phyloP scores from a whole-genome alignment of 495 filamentous ascomycete species.

The Evernia prunastri region DNA sequence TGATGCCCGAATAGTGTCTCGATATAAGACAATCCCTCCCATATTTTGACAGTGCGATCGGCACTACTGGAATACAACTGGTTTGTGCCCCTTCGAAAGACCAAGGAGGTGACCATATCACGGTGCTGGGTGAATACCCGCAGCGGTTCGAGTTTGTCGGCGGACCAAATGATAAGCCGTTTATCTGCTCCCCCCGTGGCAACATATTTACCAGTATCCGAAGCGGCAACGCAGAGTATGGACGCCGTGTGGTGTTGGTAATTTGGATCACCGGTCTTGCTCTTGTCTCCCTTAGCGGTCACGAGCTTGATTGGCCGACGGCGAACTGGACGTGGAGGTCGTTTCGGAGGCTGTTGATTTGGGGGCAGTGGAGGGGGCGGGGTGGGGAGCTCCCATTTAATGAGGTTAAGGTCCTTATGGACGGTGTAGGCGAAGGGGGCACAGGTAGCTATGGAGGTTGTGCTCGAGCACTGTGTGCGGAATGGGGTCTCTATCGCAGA shows the following conservation, averaged over 20 bases:
- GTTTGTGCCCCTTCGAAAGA: conserved; percentile 83
- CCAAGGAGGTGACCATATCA: conserved; percentile 73
- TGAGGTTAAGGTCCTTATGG: conserved; percentile 72
- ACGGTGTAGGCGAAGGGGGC: conserved; percentile 78
- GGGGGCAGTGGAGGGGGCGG: conserved; percentile 34
- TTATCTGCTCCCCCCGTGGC: conserved; percentile 83
- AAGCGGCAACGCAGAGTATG: conserved; percentile 79
- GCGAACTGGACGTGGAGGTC: conserved; percentile 55
- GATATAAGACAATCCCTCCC: conserved; percentile 81
- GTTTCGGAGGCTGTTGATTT: conserved; percentile 56
- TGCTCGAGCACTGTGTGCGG: conserved; percentile 65
- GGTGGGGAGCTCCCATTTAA: conserved; percentile 73
- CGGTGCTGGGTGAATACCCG: conserved; percentile 89
- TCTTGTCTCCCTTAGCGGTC: conserved; percentile 57
- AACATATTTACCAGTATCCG: conserved; percentile 80
- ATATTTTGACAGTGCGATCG: conserved; percentile 85
- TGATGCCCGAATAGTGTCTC: conserved; percentile 97
- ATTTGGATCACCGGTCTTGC: conserved; percentile 52
- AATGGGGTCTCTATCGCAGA: conserved; percentile 61
- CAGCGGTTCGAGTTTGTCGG: conserved; percentile 64
- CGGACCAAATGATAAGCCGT: conserved; percentile 79
- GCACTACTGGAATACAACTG: conserved; percentile 83
- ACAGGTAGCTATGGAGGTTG: conserved; percentile 72
- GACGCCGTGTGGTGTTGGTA: conserved; percentile 67
- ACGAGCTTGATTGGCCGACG: conserved; percentile 64